Evolutionary conservation across 1,139 yeast genomes (phyloP), one percentile per base, ranked within the genome.

Genomic region (Meyerozyma elateridarum): DNA sequence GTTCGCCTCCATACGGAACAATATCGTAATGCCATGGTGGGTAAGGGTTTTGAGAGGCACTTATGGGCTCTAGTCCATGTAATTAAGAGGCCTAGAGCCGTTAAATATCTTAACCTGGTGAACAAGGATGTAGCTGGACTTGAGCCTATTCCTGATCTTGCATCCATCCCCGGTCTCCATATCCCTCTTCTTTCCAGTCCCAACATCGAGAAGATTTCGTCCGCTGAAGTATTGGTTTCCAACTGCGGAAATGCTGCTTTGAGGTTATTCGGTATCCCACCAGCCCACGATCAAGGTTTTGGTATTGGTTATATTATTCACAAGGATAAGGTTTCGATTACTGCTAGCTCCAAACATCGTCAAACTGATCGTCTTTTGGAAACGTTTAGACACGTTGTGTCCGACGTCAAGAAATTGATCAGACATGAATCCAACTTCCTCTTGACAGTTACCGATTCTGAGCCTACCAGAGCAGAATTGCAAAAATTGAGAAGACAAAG

Each of bases 161-260:
- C 85, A 9, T 52, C 73, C 4, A 15, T 24, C 15, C 27, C 65
- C 4, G 58, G 60, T 38, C 51, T 76, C 70, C 42, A 70, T 6
- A 34, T 47, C 4, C 89, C 52, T 54, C 79, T 50, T 52, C 76
- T 53, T 65, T 87, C 50, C 63, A 94, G 39, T 69, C 87, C 50
- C 61, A 73, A 62, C 11, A 52, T 68, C 29, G 68, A 64, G 19
- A 55, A 51, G 37, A 52, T 75, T 27, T 56, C 65, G 29, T 52
- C 61, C 12, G 72, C 73, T 0, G 73, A 67, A 36, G 43, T 68
- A 19, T 52, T 68, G 32, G 61, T 68, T 28, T 59, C 69, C 16
- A 83, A 83, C 50, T 83, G 93, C 59, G 93, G 93, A 13, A 83
- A 81, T 48, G 83, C 87, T 8, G 87, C 91, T 0, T 67, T 83